A percentile compares a stretch with the other conserved stretches of the same genome.
These are phyloP conservation scores for Acorus calamus DNA, from an alignment of 106 monocot genomes.

Conservation along the genomic window DNA sequence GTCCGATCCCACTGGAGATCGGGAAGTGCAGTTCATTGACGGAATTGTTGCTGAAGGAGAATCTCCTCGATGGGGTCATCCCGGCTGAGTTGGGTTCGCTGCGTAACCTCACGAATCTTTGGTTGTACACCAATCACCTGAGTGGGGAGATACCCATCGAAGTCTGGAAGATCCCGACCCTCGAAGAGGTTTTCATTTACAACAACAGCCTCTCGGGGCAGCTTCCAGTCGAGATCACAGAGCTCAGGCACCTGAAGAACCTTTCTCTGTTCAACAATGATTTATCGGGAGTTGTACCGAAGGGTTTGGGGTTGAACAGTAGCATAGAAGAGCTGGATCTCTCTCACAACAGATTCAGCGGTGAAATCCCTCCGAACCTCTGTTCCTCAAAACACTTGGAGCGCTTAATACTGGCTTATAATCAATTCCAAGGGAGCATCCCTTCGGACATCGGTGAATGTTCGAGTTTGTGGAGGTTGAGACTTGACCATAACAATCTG, in stretches of 20 bases:
- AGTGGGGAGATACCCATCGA: slow-evolving; percentile 57
- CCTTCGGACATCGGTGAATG: slow-evolving; percentile 49
- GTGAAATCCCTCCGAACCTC: slow-evolving; percentile 53
- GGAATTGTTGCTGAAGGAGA: slow-evolving; percentile 33
- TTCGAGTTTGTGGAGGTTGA: slow-evolving; percentile 44
- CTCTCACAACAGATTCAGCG: slow-evolving; percentile 48
- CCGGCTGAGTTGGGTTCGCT: slow-evolving; percentile 52
- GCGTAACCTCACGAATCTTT: slow-evolving; percentile 28
- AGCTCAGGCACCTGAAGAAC: slow-evolving; percentile 47
- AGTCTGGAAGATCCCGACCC: slow-evolving; percentile 50
- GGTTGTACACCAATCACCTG: slow-evolving; percentile 45
- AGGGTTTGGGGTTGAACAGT: slow-evolving; percentile 42
- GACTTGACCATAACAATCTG: slow-evolving; percentile 50
- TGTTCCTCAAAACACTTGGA: slow-evolving; percentile 36
- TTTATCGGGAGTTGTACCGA: slow-evolving; percentile 62
- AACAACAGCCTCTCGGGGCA: slow-evolving; percentile 50
- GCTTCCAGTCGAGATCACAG: slow-evolving; percentile 38
- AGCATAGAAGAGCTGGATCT: slow-evolving; percentile 46
- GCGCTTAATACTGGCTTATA: slow-evolving; percentile 40
- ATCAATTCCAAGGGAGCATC: slow-evolving; percentile 50
- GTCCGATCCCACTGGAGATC: slow-evolving; percentile 56
- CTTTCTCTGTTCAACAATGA: slow-evolving; percentile 53
- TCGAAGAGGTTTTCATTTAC: slow-evolving; percentile 44
- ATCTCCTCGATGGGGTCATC: slow-evolving; percentile 53
- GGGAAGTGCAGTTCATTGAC: slow-evolving; percentile 48